Conservation (phyloP, 352 stramenopile species). For the Phytopythium aichiense region DNA sequence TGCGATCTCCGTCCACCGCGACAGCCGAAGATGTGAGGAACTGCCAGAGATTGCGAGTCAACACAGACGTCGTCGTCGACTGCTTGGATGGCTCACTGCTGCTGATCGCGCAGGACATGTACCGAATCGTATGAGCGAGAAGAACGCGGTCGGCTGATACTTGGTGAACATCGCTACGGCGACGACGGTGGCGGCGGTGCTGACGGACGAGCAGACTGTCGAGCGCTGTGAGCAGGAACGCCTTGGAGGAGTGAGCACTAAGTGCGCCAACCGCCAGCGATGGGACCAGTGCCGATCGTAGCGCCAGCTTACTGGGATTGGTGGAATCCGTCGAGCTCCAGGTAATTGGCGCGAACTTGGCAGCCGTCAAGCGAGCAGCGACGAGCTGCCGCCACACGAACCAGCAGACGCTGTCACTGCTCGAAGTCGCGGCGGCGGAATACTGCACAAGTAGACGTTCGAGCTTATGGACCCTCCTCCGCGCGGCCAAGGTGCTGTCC, state of each 20-base stretch:
- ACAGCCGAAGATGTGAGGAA: not conserved
- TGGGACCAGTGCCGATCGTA: conserved; percentile 12
- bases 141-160: not conserved
- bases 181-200: not conserved
- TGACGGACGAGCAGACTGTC: conserved; percentile 16
- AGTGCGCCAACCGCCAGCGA: conserved; percentile 21
- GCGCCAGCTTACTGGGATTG: not conserved
- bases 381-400: conserved; percentile 2
- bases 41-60: not conserved
- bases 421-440: not conserved
- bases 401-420: not conserved
- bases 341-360: not conserved
- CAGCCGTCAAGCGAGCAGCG: not conserved
- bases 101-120: not conserved
- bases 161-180: too few species aligned
- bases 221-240: conserved; percentile 11
- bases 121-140: not conserved
- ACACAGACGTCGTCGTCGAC: not conserved
- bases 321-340: not conserved
- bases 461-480: not conserved
- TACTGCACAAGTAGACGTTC: not conserved
- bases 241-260: conserved; percentile 8
- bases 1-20: not conserved
- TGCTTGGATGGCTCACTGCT: not conserved
- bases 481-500: not conserved